Percentiles rank a stretch among this genome's conserved stretches.
These are phyloP conservation scores for Gynandropsis gynandra DNA, from an alignment of 345 rosid species.

Conservation along the genomic window DNA sequence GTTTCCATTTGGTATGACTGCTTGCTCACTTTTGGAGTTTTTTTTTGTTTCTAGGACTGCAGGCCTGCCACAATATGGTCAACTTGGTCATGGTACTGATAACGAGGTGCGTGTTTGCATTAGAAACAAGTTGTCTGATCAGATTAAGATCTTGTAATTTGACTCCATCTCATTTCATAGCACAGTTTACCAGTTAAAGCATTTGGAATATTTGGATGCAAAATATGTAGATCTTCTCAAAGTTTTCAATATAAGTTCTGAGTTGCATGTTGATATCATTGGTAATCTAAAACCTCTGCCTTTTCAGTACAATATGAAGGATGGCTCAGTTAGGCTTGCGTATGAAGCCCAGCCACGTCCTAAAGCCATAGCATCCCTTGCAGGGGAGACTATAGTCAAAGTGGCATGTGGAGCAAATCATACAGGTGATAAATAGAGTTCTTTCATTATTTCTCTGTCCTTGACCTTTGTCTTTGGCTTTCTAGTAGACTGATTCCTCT, in stretches of 20 bases:
- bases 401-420: conserved; percentile 96
- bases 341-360: conserved; percentile 97
- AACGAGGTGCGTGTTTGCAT: conserved; percentile 67
- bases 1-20: background rate
- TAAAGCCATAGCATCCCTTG: conserved; percentile 62
- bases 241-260: conserved; percentile 1
- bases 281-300: background rate
- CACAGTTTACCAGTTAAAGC: background rate
- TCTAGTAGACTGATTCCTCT: conserved; percentile 1
- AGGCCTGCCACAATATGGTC: conserved; percentile 98
- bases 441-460: conserved; percentile 1
- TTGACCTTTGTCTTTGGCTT: background rate
- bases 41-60: conserved; percentile 61
- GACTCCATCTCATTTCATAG: background rate
- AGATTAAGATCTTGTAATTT: background rate
- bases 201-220: background rate
- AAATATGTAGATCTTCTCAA: conserved; percentile 1
- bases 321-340: conserved; percentile 81
- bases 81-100: conserved; percentile 99
- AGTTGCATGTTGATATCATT: background rate
- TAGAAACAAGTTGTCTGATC: background rate
- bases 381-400: conserved; percentile 80
- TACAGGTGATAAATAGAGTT: conserved; percentile 48
- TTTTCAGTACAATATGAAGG: conserved; percentile 80
- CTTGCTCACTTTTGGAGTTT: conserved; percentile 18